These are phyloP conservation scores for Knoxdaviesia proteae DNA, from an alignment of 2,329 filamentous ascomycete genomes.

Conservation along the genomic window DNA sequence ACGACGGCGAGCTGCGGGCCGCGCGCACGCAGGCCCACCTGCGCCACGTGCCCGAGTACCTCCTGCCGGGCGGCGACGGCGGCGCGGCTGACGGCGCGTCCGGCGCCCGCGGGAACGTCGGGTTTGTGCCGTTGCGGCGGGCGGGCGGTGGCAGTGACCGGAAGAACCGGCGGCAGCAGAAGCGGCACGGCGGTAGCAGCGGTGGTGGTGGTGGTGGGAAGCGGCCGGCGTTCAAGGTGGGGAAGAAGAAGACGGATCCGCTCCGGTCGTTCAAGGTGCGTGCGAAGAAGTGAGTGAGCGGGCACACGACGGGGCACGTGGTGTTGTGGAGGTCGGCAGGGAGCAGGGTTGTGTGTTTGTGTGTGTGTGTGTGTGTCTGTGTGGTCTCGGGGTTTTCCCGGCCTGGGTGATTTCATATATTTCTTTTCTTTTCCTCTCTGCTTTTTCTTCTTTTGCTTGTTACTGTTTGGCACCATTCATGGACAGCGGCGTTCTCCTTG, in stretches of 20 bases:
- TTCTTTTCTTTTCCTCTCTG: background rate
- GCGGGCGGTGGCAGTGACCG: slow-evolving; percentile 13
- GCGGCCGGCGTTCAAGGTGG: slow-evolving; percentile 21
- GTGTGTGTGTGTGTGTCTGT: background rate
- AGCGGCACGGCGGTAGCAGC: slow-evolving; percentile 20
- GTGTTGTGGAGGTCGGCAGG: too few species aligned
- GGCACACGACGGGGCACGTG: too few species aligned
- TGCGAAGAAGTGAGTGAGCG: slow-evolving; percentile 16
- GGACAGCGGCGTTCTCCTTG: background rate
- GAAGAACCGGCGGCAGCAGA: slow-evolving; percentile 15
- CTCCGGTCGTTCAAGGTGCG: slow-evolving; percentile 69
- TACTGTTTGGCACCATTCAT: too few species aligned
- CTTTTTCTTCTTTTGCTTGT: background rate
- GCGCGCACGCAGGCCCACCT: slow-evolving; percentile 74
- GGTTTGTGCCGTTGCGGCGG: slow-evolving; percentile 49
- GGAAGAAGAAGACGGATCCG: slow-evolving; percentile 50
- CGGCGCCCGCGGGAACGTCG: slow-evolving; percentile 42
- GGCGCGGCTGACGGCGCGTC: slow-evolving; percentile 49
- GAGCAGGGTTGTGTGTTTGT: background rate
- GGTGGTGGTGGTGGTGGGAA: slow-evolving; percentile 7
- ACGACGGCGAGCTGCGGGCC: slow-evolving; percentile 72
- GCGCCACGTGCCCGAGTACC: slow-evolving; percentile 84
- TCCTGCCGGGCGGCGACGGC: slow-evolving; percentile 40
- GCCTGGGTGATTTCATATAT: background rate
- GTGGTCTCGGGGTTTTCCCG: background rate